Conservation (phyloP, 208 protist genomes). For the Wallacemonas collosoma region DNA sequence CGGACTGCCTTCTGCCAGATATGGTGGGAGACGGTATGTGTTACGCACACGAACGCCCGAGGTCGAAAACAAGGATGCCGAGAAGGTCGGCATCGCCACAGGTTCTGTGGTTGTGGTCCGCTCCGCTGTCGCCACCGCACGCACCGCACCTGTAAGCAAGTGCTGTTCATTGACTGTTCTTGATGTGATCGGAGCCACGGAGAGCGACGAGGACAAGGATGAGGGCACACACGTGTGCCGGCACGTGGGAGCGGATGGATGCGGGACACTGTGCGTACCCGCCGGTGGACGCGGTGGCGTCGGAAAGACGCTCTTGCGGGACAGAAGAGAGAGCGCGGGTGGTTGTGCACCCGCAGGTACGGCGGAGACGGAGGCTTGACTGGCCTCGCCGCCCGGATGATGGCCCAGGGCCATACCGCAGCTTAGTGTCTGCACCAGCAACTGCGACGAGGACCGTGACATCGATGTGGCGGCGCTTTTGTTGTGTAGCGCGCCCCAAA, state of each 20-base stretch:
- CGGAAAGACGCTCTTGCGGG: too few relatives aligned
- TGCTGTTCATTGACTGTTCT: too few relatives aligned
- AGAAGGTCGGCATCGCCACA: background rate
- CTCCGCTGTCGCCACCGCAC: too few relatives aligned
- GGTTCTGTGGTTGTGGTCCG: too few relatives aligned
- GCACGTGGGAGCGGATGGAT: too few relatives aligned
- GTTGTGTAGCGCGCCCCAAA: background rate
- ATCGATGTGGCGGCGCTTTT: background rate
- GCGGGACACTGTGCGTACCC: too few relatives aligned
- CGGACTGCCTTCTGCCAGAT: background rate
- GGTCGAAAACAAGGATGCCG: background rate
- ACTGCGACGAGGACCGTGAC: slow-evolving; percentile 4
- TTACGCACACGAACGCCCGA: background rate
- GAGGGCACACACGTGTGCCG: too few relatives aligned
- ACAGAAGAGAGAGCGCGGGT: too few relatives aligned
- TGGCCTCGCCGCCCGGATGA: background rate
- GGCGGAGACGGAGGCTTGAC: background rate
- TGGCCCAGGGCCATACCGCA: background rate
- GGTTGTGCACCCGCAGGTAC: background rate
- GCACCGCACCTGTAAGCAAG: too few relatives aligned
- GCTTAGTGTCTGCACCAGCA: slow-evolving; percentile 12
- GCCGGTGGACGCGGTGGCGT: too few relatives aligned
- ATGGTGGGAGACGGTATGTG: background rate
- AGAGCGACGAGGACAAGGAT: too few relatives aligned
- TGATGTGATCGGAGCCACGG: too few relatives aligned